A percentile compares a stretch with the other conserved stretches of the same genome.
These are phyloP conservation scores for Saussurea involucrata DNA, from an alignment of 129 eudicot species.

Conservation along the genomic window DNA sequence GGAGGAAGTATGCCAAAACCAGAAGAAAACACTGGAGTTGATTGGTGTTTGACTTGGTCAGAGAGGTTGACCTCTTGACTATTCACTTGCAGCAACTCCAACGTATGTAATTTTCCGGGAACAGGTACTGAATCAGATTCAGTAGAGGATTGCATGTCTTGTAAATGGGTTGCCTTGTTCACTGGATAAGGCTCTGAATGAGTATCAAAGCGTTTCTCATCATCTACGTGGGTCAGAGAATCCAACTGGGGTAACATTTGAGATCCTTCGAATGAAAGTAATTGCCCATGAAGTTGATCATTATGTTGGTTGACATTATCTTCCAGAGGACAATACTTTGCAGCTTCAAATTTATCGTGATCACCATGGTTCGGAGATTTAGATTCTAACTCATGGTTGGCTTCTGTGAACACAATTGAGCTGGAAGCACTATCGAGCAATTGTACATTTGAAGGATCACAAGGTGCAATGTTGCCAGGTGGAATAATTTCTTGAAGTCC, in stretches of 20 bases:
- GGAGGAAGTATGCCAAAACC: conserved; percentile 39
- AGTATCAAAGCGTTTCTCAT: conserved; percentile 16
- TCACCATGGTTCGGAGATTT: conserved; percentile 1
- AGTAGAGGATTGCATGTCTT: conserved; percentile 7
- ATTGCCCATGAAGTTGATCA: conserved; percentile 17
- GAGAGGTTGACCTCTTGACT: conserved; percentile 11
- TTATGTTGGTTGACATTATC: conserved; percentile 17
- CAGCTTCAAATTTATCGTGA: conserved; percentile 26
- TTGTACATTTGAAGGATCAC: conserved; percentile 25
- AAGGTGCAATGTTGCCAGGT: not conserved
- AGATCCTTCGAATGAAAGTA: not conserved
- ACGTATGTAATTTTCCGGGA: conserved; percentile 7
- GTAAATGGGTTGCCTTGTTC: conserved; percentile 2
- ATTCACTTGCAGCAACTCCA: not conserved
- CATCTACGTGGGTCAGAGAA: conserved; percentile 26
- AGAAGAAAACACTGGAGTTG: conserved; percentile 34
- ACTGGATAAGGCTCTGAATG: conserved; percentile 1
- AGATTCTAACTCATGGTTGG: conserved; percentile 17
- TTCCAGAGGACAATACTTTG: conserved; percentile 1
- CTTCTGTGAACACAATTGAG: conserved; percentile 16
- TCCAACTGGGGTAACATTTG: conserved; percentile 1
- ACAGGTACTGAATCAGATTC: conserved; percentile 6
- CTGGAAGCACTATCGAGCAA: conserved; percentile 22
- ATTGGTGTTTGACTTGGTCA: conserved; percentile 28
- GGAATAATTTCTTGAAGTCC: not conserved